Conservation (phyloP, 441 rosid genomes). For the Eruca vesicaria region DNA sequence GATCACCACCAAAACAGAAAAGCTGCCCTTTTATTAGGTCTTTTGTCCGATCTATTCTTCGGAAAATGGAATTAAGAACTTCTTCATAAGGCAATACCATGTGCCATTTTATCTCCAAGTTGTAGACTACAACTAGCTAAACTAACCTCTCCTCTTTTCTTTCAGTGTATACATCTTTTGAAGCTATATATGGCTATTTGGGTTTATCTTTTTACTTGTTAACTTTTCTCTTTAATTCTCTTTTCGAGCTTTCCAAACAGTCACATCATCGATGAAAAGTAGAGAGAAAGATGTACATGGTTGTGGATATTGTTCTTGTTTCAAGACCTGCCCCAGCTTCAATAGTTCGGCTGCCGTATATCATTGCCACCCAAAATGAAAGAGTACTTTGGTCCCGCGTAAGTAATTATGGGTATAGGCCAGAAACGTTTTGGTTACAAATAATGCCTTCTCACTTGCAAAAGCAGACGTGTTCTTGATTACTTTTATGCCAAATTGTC, state of each 20-base stretch:
- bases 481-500: too few species aligned
- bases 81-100: conserved; percentile 10
- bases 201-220: not conserved
- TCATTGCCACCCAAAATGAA: not conserved
- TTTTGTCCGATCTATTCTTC: conserved; percentile 31
- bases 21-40: conserved; percentile 9
- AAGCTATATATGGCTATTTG: not conserved
- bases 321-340: not conserved
- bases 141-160: not conserved
- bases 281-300: not conserved
- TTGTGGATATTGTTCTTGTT: not conserved
- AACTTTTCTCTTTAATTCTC: conserved; percentile 1
- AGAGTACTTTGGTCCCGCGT: not conserved
- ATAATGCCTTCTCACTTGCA: too few species aligned
- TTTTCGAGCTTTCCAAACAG: not conserved
- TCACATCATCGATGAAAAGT: not conserved
- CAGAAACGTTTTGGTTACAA: not conserved
- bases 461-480: too few species aligned
- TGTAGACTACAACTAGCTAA: conserved; percentile 12
- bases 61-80: conserved; percentile 10
- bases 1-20: conserved; percentile 12
- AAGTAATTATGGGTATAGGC: not conserved
- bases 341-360: not conserved
- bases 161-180: not conserved
- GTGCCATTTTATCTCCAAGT: conserved; percentile 26